Evolutionary conservation across 2,329 filamentous ascomycete genomes (phyloP).

Genomic region (Cladosporium sp.): DNA sequence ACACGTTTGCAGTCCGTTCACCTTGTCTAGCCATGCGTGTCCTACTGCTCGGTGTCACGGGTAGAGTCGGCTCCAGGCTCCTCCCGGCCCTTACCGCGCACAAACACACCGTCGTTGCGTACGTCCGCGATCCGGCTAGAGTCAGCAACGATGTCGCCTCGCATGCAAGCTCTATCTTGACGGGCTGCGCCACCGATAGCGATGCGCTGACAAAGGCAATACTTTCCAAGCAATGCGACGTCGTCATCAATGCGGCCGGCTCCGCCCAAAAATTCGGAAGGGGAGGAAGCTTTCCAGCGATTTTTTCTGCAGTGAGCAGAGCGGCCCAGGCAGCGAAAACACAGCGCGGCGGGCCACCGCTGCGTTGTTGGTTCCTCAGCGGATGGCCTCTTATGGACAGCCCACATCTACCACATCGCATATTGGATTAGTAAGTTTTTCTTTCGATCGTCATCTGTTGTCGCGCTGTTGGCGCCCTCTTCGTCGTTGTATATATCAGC

Average conservation of each 20-base stretch:
- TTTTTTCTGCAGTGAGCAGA: conserved; percentile 23
- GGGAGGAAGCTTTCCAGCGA: conserved; percentile 30
- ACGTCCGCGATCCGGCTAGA: conserved; percentile 34
- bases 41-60: conserved; percentile 17
- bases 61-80: conserved; percentile 18
- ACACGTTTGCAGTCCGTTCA: too few species aligned
- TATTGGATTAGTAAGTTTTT: conserved; percentile 34
- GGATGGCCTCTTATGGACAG: not conserved
- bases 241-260: conserved; percentile 39
- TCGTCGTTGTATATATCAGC: not conserved
- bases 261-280: conserved; percentile 28
- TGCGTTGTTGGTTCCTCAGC: not conserved
- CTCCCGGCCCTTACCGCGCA: conserved; percentile 29
- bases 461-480: too few species aligned
- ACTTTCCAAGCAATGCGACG: conserved; percentile 35
- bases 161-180: conserved; percentile 36
- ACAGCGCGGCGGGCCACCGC: conserved; percentile 30
- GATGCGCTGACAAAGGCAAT: conserved; percentile 34
- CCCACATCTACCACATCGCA: conserved; percentile 13
- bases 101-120: conserved; percentile 36
- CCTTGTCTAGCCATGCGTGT: conserved; percentile 32
- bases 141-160: conserved; percentile 17
- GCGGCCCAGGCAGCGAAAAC: conserved; percentile 29
- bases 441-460: too few species aligned
- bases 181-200: conserved; percentile 37